Evolutionary conservation across 768 basidiomycete species (phyloP).

Genomic region (Boletus rubescentipes): DNA sequence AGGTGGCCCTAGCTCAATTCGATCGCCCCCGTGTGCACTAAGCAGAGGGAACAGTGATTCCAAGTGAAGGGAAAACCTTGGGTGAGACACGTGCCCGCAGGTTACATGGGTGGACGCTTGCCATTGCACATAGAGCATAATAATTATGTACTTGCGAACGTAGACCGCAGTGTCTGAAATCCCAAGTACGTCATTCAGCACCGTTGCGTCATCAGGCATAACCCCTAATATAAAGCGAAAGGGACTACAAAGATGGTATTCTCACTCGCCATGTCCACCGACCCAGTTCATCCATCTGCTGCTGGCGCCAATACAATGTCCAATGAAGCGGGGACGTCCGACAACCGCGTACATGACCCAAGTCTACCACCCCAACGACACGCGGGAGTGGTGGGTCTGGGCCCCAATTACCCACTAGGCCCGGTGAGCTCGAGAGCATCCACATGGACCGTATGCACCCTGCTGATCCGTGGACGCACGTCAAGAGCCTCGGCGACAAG

Average conservation of each 20-base stretch:
- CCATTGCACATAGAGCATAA: too few relatives aligned
- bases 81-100: too few relatives aligned
- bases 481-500: conserved; percentile 35
- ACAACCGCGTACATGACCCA: conserved; percentile 11
- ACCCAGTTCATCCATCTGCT: conserved; percentile 20
- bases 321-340: neutral
- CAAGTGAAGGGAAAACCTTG: too few relatives aligned
- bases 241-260: neutral
- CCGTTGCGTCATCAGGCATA: neutral
- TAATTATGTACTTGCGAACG: too few relatives aligned
- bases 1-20: too few relatives aligned
- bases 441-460: too few relatives aligned
- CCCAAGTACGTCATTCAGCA: neutral
- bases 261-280: conserved; percentile 10
- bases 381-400: conserved; percentile 42
- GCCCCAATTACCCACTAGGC: conserved; percentile 34
- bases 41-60: too few relatives aligned
- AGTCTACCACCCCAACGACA: conserved; percentile 40
- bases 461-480: neutral
- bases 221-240: neutral
- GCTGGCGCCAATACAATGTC: conserved; percentile 13
- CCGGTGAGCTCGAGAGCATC: conserved; percentile 22
- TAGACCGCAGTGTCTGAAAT: neutral
- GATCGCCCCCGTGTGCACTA: too few relatives aligned
- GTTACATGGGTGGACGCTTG: too few relatives aligned